Base-by-base conservation (phyloP, 495 filamentous ascomycete genomes). In the Lasiosphaeria hispida region DNA sequence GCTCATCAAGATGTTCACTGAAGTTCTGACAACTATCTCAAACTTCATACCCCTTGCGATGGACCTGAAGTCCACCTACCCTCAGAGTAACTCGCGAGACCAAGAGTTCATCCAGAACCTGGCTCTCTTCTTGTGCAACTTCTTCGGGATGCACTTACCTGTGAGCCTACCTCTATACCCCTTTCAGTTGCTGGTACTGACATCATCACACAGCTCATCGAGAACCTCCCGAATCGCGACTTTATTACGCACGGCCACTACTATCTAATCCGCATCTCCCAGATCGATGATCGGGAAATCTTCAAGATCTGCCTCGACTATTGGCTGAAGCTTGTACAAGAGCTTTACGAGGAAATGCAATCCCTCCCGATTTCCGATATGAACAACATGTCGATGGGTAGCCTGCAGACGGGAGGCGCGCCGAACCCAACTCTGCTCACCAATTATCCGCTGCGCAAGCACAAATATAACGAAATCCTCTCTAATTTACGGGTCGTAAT, bases 241-340 rank as follows among this genome's bases (percentile, higher is more conserved):
- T 97, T 89, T 69, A 86, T 99, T 23, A 90, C 86, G 0, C 94
- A 99, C 65, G 91, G 89, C 17, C 94, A 99, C 72, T 97, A 93
- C 75, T 99, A 99, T 70, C 84, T 99, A 9, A 97, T 99, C 66
- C 86, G 91, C 14, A 96, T 99, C 64, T 96, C 91, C 35, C 95
- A 97, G 70, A 97, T 99, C 59, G 94, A 99, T 55, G 94, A 99
- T 65, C 85, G 94, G 49, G 94, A 99, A 69, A 94, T 99, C 57
- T 99, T 99, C 82, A 99, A 99, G 79, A 97, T 97, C 63, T 96
- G 91, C 67, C 77, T 99, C 48, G 94, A 99, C 64, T 99, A 99
- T 74, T 99, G 94, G 94, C 95, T 95, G 17, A 96, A 96, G 66
- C 80, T 97, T 11, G 95, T 97, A n/a, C 91, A 95, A 63, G 95